Percentiles rank a stretch among this genome's conserved stretches.
These are phyloP conservation scores for Aspergillus campestris DNA, from an alignment of 495 filamentous ascomycete species.

Conservation along the genomic window DNA sequence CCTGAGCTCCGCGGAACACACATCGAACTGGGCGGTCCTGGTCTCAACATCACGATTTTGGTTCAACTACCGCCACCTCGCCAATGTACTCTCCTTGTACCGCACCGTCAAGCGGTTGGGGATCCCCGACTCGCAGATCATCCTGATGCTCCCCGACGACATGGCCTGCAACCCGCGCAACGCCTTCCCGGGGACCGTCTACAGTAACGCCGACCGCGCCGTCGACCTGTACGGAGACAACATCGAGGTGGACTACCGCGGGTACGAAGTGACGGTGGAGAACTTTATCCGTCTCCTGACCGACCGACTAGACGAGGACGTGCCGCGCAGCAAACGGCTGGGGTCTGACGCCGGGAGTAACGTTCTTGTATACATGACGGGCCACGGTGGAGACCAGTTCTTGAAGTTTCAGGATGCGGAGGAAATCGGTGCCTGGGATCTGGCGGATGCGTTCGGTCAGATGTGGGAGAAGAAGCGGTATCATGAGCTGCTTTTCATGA, in stretches of 20 bases:
- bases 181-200: conserved; percentile 93
- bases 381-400: conserved; percentile 97
- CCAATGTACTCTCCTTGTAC: conserved; percentile 96
- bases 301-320: conserved; percentile 85
- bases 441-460: conserved; percentile 96
- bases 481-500: conserved; percentile 98
- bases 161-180: conserved; percentile 99
- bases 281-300: conserved; percentile 95
- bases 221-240: conserved; percentile 97
- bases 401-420: conserved; percentile 97
- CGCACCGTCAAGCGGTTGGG: conserved; percentile 96
- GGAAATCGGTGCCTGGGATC: conserved; percentile 92
- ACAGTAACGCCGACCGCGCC: conserved; percentile 93
- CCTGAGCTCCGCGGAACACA: conserved; percentile 63
- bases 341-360: conserved; percentile 91
- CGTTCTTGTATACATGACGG: conserved; percentile 97
- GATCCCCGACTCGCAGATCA: conserved; percentile 97
- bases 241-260: conserved; percentile 96
- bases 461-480: conserved; percentile 99
- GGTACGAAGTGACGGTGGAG: conserved; percentile 98
- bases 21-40: conserved; percentile 96
- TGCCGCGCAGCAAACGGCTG: conserved; percentile 85
- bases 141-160: conserved; percentile 98
- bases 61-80: conserved; percentile 99
- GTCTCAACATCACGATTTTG: conserved; percentile 98